Conservation (phyloP, 306 rosid species). For the Astragalus membranaceus region DNA sequence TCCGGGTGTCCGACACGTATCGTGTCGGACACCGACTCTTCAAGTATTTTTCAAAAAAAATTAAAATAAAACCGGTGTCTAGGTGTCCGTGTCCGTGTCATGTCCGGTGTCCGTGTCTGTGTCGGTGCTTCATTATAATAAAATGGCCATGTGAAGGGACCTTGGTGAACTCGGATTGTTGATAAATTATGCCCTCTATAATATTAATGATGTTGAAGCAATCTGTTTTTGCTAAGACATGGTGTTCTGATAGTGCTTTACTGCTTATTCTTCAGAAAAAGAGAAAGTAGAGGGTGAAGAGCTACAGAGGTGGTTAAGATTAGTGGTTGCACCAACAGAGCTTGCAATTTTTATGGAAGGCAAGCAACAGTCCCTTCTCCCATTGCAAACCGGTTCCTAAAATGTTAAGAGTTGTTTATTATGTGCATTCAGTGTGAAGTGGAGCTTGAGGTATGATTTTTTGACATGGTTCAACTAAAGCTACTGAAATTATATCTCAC, state of each 20-base stretch:
- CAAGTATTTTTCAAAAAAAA: too few species aligned
- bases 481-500: constrained; percentile 37
- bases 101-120: too few species aligned
- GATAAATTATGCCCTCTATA: neutral
- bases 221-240: neutral
- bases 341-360: constrained; percentile 62
- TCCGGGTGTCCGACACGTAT: too few species aligned
- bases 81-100: too few species aligned
- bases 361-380: constrained; percentile 62
- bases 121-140: too few species aligned
- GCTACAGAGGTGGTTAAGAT: constrained; percentile 79
- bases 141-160: neutral
- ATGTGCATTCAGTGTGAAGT: constrained; percentile 25
- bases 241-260: constrained; percentile 28
- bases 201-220: neutral
- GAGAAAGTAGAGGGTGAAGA: constrained; percentile 98
- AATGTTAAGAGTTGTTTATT: constrained; percentile 8
- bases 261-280: constrained; percentile 54
- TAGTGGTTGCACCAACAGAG: constrained; percentile 94
- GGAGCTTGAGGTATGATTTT: constrained; percentile 26
- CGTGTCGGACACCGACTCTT: too few species aligned
- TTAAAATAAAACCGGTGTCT: too few species aligned
- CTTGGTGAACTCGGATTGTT: neutral
- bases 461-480: constrained; percentile 14
- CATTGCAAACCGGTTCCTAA: constrained; percentile 45